Conservation (phyloP, 148 eudicot species). For the Silene conica region DNA sequence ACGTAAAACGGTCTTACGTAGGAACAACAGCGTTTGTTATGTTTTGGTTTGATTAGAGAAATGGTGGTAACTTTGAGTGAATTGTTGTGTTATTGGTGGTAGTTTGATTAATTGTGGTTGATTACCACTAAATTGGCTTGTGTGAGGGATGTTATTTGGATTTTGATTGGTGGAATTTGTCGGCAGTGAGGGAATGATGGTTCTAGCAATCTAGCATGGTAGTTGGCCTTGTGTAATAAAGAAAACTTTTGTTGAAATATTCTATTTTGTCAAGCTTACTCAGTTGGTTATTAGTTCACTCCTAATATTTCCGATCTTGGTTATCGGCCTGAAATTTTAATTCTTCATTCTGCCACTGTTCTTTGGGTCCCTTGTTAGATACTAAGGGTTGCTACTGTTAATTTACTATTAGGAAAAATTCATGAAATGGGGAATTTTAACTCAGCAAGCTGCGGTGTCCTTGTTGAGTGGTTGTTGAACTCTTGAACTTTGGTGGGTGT, state of each 20-base stretch:
- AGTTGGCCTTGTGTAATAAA: too few species aligned
- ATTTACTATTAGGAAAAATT: too few species aligned
- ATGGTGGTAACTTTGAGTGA: neutral
- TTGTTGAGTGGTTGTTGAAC: neutral
- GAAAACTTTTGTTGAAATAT: too few species aligned
- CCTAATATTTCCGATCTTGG: neutral
- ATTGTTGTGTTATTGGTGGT: neutral
- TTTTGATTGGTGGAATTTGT: neutral
- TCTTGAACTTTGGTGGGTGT: slow-evolving; percentile 2
- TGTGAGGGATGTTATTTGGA: neutral
- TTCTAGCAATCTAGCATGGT: too few species aligned
- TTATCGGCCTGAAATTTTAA: neutral
- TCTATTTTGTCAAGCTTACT: neutral
- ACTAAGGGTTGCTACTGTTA: neutral
- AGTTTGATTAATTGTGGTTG: neutral
- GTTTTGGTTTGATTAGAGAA: neutral
- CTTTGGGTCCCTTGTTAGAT: neutral
- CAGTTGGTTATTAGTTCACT: neutral
- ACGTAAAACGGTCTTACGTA: too few species aligned
- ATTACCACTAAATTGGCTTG: neutral
- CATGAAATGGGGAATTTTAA: neutral
- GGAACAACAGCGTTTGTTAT: neutral
- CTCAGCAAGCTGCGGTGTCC: neutral
- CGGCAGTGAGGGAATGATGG: neutral
- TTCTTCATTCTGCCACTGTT: neutral